Conservation (phyloP, 2,329 filamentous ascomycete genomes). For the Claviceps fusiformis region DNA sequence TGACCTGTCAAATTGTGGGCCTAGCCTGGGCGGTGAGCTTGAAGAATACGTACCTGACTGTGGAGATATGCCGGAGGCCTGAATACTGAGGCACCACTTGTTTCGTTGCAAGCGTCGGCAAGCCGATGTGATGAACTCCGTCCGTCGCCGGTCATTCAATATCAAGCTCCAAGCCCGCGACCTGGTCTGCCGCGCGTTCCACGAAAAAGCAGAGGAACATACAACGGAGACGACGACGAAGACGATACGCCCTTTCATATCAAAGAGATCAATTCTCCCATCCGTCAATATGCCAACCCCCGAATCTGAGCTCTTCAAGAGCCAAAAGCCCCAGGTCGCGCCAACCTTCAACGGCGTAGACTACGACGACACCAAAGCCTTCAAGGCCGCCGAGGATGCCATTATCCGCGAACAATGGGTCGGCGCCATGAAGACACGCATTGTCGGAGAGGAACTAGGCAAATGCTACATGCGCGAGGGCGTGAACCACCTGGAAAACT, state of each 20-base stretch:
- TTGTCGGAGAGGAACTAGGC: slow-evolving; percentile 69
- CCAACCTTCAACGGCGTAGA: slow-evolving; percentile 79
- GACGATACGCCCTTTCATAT: not conserved
- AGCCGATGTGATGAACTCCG: not conserved
- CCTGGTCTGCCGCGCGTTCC: not conserved
- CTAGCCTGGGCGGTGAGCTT: slow-evolving; percentile 21
- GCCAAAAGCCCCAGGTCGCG: slow-evolving; percentile 69
- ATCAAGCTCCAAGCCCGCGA: not conserved
- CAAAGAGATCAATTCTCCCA: slow-evolving; percentile 1
- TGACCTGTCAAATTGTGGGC: slow-evolving; percentile 21
- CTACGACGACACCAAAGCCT: slow-evolving; percentile 66
- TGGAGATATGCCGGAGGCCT: slow-evolving; percentile 12
- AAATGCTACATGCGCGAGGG: slow-evolving; percentile 79
- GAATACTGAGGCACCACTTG: slow-evolving; percentile 10
- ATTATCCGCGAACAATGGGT: slow-evolving; percentile 82
- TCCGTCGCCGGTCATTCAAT: not conserved
- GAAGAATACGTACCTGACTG: not conserved
- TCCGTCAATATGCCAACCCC: slow-evolving; percentile 57
- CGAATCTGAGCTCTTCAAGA: slow-evolving; percentile 69
- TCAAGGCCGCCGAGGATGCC: slow-evolving; percentile 74
- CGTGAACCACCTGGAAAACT: slow-evolving; percentile 82
- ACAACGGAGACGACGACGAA: not conserved
- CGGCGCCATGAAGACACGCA: slow-evolving; percentile 72
- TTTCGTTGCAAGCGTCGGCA: not conserved
- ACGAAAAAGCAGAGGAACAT: not conserved